These are phyloP conservation scores for Fusarium nisikadoi DNA, from an alignment of 2,329 filamentous ascomycete species.

Conservation along the genomic window DNA sequence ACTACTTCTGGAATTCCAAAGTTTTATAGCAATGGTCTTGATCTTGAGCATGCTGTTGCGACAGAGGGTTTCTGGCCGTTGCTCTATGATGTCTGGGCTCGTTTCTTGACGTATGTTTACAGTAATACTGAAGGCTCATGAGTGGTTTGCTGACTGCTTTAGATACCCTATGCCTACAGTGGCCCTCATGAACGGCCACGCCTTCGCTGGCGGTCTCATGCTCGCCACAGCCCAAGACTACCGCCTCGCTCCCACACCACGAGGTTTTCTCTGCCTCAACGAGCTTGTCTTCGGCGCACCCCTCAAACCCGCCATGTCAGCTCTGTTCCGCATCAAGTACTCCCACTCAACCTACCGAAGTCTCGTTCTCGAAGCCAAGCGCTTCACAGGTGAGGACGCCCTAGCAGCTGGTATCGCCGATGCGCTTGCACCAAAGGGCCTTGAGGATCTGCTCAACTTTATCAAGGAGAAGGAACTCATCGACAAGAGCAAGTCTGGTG, in stretches of 20 bases:
- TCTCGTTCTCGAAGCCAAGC: slow-evolving; percentile 77
- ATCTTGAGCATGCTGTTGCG: slow-evolving; percentile 72
- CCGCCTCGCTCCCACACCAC: slow-evolving; percentile 75
- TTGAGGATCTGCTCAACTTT: slow-evolving; percentile 71
- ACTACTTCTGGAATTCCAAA: slow-evolving; percentile 81
- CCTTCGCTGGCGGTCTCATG: slow-evolving; percentile 86
- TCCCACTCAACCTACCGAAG: slow-evolving; percentile 65
- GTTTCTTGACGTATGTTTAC: slow-evolving; percentile 57
- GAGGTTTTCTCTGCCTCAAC: slow-evolving; percentile 83
- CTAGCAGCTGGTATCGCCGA: slow-evolving; percentile 76
- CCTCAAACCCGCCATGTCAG: slow-evolving; percentile 78
- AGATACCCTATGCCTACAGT: slow-evolving; percentile 83
- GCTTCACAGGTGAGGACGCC: slow-evolving; percentile 72
- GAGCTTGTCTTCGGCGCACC: slow-evolving; percentile 83
- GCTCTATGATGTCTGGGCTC: slow-evolving; percentile 72
- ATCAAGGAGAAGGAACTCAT: slow-evolving; percentile 68
- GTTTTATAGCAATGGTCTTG: slow-evolving; percentile 87
- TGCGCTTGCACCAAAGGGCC: slow-evolving; percentile 65
- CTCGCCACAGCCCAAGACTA: slow-evolving; percentile 86
- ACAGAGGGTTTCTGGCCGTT: slow-evolving; percentile 71
- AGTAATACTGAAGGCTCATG: too few species aligned
- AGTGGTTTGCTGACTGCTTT: neutral
- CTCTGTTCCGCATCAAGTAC: slow-evolving; percentile 78
- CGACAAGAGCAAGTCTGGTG: slow-evolving; percentile 70
- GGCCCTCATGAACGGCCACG: slow-evolving; percentile 82